Conservation (phyloP, 345 rosid genomes). For the Salix udensis region DNA sequence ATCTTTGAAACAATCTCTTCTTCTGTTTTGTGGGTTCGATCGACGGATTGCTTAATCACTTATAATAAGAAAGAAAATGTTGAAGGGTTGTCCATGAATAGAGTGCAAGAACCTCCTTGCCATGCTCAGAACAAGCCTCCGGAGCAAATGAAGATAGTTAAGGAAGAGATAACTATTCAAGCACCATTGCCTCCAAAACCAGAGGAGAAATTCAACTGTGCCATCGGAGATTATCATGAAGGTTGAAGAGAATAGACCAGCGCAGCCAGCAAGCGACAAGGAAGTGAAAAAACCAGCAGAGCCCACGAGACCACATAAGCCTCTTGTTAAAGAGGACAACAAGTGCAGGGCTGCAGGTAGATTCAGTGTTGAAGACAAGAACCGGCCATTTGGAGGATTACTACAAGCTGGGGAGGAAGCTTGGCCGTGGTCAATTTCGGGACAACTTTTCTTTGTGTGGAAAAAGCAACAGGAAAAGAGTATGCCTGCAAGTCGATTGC, state of each 20-base stretch:
- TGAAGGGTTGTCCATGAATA: constrained; percentile 1
- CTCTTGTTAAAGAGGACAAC: constrained; percentile 52
- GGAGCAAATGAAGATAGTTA: constrained; percentile 39
- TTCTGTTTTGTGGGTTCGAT: constrained; percentile 29
- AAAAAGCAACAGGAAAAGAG: constrained; percentile 70
- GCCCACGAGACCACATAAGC: constrained; percentile 26
- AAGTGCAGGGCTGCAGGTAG: constrained; percentile 56
- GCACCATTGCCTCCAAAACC: neutral
- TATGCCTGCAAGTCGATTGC: constrained; percentile 89
- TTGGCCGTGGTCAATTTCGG: constrained; percentile 92
- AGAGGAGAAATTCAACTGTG: neutral
- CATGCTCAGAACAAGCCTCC: constrained; percentile 29
- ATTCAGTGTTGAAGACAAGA: constrained; percentile 52
- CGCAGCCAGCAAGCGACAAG: neutral
- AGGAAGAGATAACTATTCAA: neutral
- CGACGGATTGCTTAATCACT: constrained; percentile 11
- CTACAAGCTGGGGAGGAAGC: constrained; percentile 63
- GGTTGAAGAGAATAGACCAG: constrained; percentile 4
- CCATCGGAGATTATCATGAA: neutral
- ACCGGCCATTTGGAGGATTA: constrained; percentile 68
- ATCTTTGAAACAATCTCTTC: constrained; percentile 26
- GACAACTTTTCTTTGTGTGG: constrained; percentile 68
- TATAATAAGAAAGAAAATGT: constrained; percentile 5
- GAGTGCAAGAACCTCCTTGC: constrained; percentile 19
- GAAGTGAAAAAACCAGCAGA: constrained; percentile 20